These are phyloP conservation scores for Peronospora destructor DNA, from an alignment of 352 stramenopile genomes.

Conservation along the genomic window DNA sequence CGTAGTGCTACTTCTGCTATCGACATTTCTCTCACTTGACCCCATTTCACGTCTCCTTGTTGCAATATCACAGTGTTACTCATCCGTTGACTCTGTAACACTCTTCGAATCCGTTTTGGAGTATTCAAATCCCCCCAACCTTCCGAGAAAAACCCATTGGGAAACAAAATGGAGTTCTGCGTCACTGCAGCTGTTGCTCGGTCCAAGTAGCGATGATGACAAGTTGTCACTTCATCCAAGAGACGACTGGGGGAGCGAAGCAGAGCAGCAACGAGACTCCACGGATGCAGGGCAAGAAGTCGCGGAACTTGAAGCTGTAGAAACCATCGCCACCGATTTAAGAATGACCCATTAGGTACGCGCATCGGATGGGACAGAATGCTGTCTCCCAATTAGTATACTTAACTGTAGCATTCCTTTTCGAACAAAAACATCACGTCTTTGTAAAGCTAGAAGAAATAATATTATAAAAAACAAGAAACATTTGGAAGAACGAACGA, in stretches of 20 bases:
- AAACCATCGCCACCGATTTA: slow-evolving; percentile 22
- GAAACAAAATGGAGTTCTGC: slow-evolving; percentile 70
- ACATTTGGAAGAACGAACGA: no score
- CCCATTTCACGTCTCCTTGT: slow-evolving; percentile 31
- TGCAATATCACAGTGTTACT: slow-evolving; percentile 39
- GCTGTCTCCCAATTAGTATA: no score
- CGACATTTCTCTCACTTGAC: slow-evolving; percentile 15
- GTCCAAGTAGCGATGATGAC: slow-evolving; percentile 68
- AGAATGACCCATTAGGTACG: not conserved
- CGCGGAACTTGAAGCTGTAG: slow-evolving; percentile 17
- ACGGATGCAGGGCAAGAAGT: slow-evolving; percentile 43
- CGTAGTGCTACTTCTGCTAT: slow-evolving; percentile 36
- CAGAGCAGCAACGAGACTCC: slow-evolving; percentile 44
- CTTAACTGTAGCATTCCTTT: no score
- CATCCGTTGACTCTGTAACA: slow-evolving; percentile 63
- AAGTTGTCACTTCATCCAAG: slow-evolving; percentile 49
- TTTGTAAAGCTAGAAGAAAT: no score
- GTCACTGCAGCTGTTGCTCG: slow-evolving; percentile 57
- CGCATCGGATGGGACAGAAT: slow-evolving; percentile 13
- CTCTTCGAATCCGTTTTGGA: slow-evolving; percentile 38
- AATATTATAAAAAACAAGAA: no score
- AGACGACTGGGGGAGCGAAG: slow-evolving; percentile 53
- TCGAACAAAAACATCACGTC: no score
- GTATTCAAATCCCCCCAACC: slow-evolving; percentile 73
- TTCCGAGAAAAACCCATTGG: slow-evolving; percentile 73